Percentiles rank a stretch among this genome's conserved stretches.
phyloP scores from a whole-genome alignment of 176 grass and related monocot species.

The Ananas comosus region DNA sequence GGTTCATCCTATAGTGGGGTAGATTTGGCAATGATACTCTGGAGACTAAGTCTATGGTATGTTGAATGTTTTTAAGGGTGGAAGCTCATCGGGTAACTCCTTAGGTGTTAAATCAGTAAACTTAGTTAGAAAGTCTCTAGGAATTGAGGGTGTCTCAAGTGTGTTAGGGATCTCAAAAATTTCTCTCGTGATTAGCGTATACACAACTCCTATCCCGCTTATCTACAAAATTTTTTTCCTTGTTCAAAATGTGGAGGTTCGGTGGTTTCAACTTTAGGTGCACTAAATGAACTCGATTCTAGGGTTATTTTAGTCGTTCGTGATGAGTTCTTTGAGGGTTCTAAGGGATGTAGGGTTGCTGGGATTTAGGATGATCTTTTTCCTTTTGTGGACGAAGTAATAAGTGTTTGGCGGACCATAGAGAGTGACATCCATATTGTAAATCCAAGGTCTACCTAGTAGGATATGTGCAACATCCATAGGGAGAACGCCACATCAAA shows the following conservation, averaged over 20 bases:
- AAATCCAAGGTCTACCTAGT: too few relatives aligned
- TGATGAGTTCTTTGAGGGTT: too few relatives aligned
- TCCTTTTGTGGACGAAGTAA: too few relatives aligned
- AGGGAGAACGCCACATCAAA: too few relatives aligned
- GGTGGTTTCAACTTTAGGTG: too few relatives aligned
- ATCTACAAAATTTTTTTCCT: not conserved
- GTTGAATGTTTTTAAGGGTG: not conserved
- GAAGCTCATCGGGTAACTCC: not conserved
- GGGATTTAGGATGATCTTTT: too few relatives aligned
- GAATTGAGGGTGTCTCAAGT: not conserved
- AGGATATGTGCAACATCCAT: too few relatives aligned
- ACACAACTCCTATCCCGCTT: not conserved
- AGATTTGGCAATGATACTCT: not conserved
- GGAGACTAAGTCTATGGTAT: conserved; percentile 4
- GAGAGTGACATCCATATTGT: too few relatives aligned
- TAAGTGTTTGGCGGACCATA: too few relatives aligned
- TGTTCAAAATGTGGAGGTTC: not conserved
- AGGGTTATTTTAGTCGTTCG: too few relatives aligned
- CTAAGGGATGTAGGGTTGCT: too few relatives aligned
- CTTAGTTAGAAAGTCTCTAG: not conserved
- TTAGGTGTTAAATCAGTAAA: conserved; percentile 4
- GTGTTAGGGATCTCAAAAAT: not conserved
- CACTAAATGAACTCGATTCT: too few relatives aligned
- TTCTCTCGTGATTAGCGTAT: not conserved
- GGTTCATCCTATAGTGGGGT: not conserved